Percentiles rank a stretch among this genome's conserved stretches.
These are phyloP conservation scores for Tricholoma terreum DNA, from an alignment of 768 basidiomycete genomes.

Conservation along the genomic window DNA sequence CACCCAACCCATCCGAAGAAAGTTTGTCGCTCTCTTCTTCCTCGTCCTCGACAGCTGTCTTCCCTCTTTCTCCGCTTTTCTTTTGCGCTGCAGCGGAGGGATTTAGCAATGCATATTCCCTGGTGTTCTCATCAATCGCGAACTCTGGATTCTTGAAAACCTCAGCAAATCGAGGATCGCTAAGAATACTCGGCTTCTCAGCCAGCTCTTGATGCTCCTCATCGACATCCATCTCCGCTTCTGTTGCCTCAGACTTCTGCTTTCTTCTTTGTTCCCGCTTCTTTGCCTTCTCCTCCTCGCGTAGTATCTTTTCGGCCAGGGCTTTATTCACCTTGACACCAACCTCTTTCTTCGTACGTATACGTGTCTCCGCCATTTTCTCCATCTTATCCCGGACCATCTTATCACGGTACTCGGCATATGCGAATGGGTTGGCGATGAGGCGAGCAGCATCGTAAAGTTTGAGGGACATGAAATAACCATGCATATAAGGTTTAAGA, in stretches of 20 bases:
- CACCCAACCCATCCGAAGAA: conserved; percentile 56
- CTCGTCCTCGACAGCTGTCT: conserved; percentile 86
- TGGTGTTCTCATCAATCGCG: conserved; percentile 81
- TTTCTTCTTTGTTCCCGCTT: conserved; percentile 56
- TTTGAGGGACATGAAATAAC: conserved; percentile 95
- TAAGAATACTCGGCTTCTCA: conserved; percentile 54
- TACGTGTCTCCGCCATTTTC: conserved; percentile 89
- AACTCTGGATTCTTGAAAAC: conserved; percentile 92
- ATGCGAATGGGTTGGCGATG: conserved; percentile 94
- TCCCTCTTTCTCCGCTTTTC: conserved; percentile 39
- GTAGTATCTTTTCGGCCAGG: conserved; percentile 80
- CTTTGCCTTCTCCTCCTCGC: conserved; percentile 58
- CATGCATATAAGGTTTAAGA: conserved; percentile 99
- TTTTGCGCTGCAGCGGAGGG: conserved; percentile 73
- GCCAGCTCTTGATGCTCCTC: conserved; percentile 22
- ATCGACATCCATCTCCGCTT: conserved; percentile 35
- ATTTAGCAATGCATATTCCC: conserved; percentile 92
- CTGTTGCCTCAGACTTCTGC: conserved; percentile 40
- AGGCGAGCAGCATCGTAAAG: conserved; percentile 94
- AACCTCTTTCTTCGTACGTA: conserved; percentile 73
- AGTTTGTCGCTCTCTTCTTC: conserved; percentile 80
- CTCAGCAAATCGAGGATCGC: conserved; percentile 85
- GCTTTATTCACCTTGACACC: conserved; percentile 74
- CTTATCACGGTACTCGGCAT: conserved; percentile 90
- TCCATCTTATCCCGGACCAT: conserved; percentile 87